Percentiles rank a stretch among this genome's conserved stretches.
phyloP scores from a whole-genome alignment of 2,329 filamentous ascomycete genomes.

The Fusarium palustre region DNA sequence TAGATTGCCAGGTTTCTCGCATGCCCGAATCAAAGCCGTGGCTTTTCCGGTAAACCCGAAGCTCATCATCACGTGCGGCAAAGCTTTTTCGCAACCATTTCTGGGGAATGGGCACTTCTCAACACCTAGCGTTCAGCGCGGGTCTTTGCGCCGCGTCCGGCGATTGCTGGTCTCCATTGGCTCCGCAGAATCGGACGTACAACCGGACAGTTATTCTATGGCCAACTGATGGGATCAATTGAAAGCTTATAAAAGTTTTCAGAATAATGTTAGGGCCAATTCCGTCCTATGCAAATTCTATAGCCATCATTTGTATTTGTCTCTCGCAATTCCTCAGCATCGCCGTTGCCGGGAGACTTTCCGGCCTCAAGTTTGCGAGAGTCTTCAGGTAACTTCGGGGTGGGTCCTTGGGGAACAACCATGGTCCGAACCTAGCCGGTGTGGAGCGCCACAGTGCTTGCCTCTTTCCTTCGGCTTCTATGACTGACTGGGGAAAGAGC shows the following conservation, averaged over 20 bases:
- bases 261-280: background rate
- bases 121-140: conserved; percentile 23
- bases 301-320: background rate
- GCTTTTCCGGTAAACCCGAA: conserved; percentile 29
- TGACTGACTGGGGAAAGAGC: conserved; percentile 49
- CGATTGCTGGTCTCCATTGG: conserved; percentile 21
- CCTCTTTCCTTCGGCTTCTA: conserved; percentile 60
- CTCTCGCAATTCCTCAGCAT: background rate
- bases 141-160: conserved; percentile 29
- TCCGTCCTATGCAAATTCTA: background rate
- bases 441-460: conserved; percentile 48
- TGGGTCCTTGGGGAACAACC: conserved; percentile 44
- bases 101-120: conserved; percentile 16
- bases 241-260: background rate
- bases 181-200: conserved; percentile 17
- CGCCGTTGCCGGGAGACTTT: conserved; percentile 3
- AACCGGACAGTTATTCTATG: background rate
- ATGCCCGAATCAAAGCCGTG: conserved; percentile 23
- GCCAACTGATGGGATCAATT: background rate
- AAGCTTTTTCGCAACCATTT: conserved; percentile 34
- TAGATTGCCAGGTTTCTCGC: background rate
- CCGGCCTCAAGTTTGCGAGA: conserved; percentile 19
- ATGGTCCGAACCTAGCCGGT: conserved; percentile 49
- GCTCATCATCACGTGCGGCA: conserved; percentile 25
- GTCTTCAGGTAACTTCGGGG: conserved; percentile 30